A percentile compares a stretch with the other conserved stretches of the same genome.
Evolutionary conservation across 2,329 filamentous ascomycete species (phyloP).

Genomic region (Xylariaceae sp.): DNA sequence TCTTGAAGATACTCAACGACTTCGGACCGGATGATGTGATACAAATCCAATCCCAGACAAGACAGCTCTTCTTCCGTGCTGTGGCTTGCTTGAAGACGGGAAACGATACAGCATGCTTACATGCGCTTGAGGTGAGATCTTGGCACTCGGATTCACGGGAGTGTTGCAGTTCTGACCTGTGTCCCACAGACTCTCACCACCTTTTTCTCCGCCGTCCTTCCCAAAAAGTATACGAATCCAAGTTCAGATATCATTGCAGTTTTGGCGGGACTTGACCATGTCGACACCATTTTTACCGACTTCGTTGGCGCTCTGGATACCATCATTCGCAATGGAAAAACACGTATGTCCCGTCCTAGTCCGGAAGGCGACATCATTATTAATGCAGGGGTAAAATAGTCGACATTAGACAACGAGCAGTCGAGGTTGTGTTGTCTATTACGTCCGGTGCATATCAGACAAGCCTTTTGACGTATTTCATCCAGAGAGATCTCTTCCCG

Average conservation of each 20-base stretch:
- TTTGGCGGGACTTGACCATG: constrained; percentile 81
- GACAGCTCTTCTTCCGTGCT: constrained; percentile 72
- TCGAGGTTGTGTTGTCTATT: constrained; percentile 76
- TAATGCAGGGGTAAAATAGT: constrained; percentile 43
- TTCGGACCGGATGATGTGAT: constrained; percentile 72
- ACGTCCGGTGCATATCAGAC: constrained; percentile 95
- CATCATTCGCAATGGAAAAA: constrained; percentile 74
- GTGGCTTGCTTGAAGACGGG: constrained; percentile 63
- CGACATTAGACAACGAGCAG: constrained; percentile 71
- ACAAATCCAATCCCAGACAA: constrained; percentile 70
- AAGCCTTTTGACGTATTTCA: constrained; percentile 88
- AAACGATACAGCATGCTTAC: constrained; percentile 60
- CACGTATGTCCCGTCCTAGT: constrained; percentile 48
- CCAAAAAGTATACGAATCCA: constrained; percentile 89
- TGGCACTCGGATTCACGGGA: neutral
- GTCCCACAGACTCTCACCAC: constrained; percentile 73
- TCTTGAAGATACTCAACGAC: constrained; percentile 66
- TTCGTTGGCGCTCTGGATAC: constrained; percentile 78
- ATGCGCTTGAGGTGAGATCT: constrained; percentile 76
- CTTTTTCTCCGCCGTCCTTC: constrained; percentile 76
- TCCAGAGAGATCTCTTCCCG: constrained; percentile 89
- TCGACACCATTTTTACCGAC: constrained; percentile 82
- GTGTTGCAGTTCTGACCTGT: constrained; percentile 37
- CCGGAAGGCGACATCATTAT: neutral
- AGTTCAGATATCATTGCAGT: constrained; percentile 92